Evolutionary conservation across 2,329 filamentous ascomycete species (phyloP), one percentile per base, ranked within the genome.

Genomic region (Fusarium pseudoanthophilum): DNA sequence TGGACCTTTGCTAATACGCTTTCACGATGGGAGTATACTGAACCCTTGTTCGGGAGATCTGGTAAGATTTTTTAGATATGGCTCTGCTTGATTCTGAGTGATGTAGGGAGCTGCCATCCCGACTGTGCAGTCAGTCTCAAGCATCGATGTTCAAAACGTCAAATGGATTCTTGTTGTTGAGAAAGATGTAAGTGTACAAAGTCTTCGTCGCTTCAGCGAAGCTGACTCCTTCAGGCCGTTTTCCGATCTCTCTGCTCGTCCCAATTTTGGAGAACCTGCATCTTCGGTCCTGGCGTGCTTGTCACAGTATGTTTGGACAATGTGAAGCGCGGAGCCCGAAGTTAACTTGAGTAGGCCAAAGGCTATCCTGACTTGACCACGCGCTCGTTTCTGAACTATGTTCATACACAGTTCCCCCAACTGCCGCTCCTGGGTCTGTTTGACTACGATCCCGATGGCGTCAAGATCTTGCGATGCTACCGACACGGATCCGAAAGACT

Each of bases 281-380:
- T 82, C 5, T 83, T 84, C 4, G 87, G 88, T 0, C 82, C 85
- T n/a, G 92, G 92, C 0, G 82, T 93, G n/a, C 79, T 94, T 1
- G 76, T 95, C 28, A 95, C 93, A 7, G 92, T 92, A 83, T 40
- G 11, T 3, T 11, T 15, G 26, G 7, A 14, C 11, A 14, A 8
- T 7, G 4, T 14, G 11, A n/a, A 13, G 5, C 21, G 5, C 6
- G 8, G 20, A 15, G 6, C 15, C 8, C 14, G 48, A 39, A 39
- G 24, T 56, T 76, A 20, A 76, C 18, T 1, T 1, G 11, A 5
- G 6, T 60, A 94, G 92, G 93, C 90, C 2, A 96, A 95, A 84
- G 94, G 94, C 4, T 96, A 94, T 77, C 93, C 94, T 0, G 94
- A 96, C 75, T 83, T 95, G 53, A 86, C 88, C 2, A 94, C 93